These are phyloP conservation scores for Blastobotrys terrestris DNA, from an alignment of 805 yeast genomes.

Conservation along the genomic window DNA sequence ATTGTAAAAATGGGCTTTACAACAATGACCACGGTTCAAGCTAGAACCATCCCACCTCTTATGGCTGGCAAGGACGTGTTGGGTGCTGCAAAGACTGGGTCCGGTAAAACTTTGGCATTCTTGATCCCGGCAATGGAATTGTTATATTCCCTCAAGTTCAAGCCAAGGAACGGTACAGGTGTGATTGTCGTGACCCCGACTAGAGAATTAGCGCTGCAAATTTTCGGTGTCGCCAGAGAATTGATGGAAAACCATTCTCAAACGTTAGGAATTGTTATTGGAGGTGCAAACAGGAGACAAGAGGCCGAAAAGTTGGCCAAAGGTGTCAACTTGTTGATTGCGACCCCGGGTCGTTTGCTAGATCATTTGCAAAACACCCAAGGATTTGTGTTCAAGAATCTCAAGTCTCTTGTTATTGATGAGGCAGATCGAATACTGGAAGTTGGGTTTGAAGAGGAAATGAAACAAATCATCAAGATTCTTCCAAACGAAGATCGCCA, in stretches of 20 bases:
- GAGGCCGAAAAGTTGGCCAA: slow-evolving; percentile 91
- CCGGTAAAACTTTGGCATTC: slow-evolving; percentile 96
- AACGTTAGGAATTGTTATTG: slow-evolving; percentile 94
- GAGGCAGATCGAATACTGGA: slow-evolving; percentile 98
- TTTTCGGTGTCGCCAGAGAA: slow-evolving; percentile 96
- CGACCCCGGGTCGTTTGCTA: slow-evolving; percentile 94
- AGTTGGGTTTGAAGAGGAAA: slow-evolving; percentile 98
- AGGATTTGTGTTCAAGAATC: slow-evolving; percentile 89
- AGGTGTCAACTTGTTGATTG: slow-evolving; percentile 90
- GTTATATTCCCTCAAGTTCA: slow-evolving; percentile 82
- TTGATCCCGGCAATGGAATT: slow-evolving; percentile 93
- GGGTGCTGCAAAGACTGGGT: slow-evolving; percentile 99
- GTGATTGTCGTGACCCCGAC: slow-evolving; percentile 95
- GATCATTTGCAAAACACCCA: slow-evolving; percentile 95
- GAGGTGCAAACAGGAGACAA: slow-evolving; percentile 96
- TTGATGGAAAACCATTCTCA: slow-evolving; percentile 85
- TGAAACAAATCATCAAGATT: slow-evolving; percentile 92
- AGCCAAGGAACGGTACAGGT: slow-evolving; percentile 98
- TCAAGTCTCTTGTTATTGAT: slow-evolving; percentile 90
- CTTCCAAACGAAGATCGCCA: slow-evolving; percentile 91
- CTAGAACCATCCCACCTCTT: slow-evolving; percentile 92
- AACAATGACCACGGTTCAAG: slow-evolving; percentile 90
- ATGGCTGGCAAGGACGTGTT: slow-evolving; percentile 95
- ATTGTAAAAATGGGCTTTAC: slow-evolving; percentile 84
- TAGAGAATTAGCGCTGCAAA: slow-evolving; percentile 94